Conservation (phyloP, 768 basidiomycete genomes). For the Filobasidium wieringae region DNA sequence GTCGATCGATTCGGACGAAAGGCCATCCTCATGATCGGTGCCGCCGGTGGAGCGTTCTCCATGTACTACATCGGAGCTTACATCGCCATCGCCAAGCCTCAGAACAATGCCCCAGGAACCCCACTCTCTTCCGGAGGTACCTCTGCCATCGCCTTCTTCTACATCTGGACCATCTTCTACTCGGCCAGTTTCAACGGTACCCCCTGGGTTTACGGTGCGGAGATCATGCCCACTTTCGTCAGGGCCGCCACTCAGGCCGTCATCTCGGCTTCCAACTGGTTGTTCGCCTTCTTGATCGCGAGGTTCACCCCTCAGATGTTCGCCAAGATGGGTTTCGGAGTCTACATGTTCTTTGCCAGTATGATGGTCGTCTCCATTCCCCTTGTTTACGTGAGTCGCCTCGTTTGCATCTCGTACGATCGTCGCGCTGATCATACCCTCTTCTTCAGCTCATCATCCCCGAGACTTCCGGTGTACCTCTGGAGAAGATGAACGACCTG, state of each 20-base stretch:
- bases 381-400: conserved; percentile 10
- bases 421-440: background rate
- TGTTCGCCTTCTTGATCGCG: conserved; percentile 14
- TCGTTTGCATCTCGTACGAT: background rate
- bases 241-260: conserved; percentile 12
- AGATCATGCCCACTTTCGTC: conserved; percentile 17
- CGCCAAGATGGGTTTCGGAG: conserved; percentile 10
- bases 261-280: conserved; percentile 15
- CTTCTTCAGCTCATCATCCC: conserved; percentile 8
- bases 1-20: conserved; percentile 19
- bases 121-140: conserved; percentile 13
- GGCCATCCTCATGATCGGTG: conserved; percentile 12
- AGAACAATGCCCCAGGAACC: background rate
- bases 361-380: conserved; percentile 12
- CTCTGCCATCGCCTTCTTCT: conserved; percentile 17
- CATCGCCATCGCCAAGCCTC: conserved; percentile 10
- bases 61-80: conserved; percentile 14
- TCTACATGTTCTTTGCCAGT: conserved; percentile 14
- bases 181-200: conserved; percentile 17
- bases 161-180: conserved; percentile 18
- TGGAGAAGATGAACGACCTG: conserved; percentile 11
- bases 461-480: conserved; percentile 1
- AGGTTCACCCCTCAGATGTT: conserved; percentile 15
- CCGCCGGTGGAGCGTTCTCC: conserved; percentile 4
- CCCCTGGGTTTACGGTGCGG: conserved; percentile 18